Conservation (phyloP, 2,329 filamentous ascomycete genomes). For the Myrmaecium sp. region DNA sequence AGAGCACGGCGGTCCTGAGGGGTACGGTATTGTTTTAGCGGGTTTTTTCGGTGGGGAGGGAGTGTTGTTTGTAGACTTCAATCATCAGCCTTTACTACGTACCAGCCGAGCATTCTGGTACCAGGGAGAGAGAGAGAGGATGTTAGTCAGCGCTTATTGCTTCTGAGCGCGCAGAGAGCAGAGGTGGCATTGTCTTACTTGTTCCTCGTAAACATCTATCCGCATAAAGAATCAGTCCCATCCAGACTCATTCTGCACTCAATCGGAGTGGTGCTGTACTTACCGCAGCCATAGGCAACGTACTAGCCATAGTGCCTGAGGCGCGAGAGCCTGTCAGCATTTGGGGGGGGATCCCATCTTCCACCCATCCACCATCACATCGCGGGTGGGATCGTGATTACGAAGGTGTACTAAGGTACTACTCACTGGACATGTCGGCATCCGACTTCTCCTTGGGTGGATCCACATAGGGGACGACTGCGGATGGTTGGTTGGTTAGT, state of each 20-base stretch:
- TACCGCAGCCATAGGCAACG: constrained; percentile 82
- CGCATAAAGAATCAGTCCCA: constrained; percentile 12
- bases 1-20: constrained; percentile 52
- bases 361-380: background rate
- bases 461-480: constrained; percentile 79
- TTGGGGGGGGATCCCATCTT: too few species aligned
- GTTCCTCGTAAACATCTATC: constrained; percentile 74
- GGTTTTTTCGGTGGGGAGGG: too few species aligned
- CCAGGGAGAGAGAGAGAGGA: constrained; percentile 9
- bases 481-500: constrained; percentile 1
- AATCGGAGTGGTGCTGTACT: constrained; percentile 14
- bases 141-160: constrained; percentile 4
- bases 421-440: constrained; percentile 53
- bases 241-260: too few species aligned
- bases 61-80: constrained; percentile 1
- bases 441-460: constrained; percentile 47
- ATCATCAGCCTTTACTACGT: constrained; percentile 9
- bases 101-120: constrained; percentile 47
- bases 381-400: too few species aligned
- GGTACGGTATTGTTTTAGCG: too few species aligned
- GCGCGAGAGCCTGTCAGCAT: constrained; percentile 12
- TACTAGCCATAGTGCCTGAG: constrained; percentile 48
- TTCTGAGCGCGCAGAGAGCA: background rate
- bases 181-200: constrained; percentile 36
- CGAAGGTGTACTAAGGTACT: too few species aligned